Conservation (phyloP, 805 yeast genomes). For the Yarrowia yakushimensis region DNA sequence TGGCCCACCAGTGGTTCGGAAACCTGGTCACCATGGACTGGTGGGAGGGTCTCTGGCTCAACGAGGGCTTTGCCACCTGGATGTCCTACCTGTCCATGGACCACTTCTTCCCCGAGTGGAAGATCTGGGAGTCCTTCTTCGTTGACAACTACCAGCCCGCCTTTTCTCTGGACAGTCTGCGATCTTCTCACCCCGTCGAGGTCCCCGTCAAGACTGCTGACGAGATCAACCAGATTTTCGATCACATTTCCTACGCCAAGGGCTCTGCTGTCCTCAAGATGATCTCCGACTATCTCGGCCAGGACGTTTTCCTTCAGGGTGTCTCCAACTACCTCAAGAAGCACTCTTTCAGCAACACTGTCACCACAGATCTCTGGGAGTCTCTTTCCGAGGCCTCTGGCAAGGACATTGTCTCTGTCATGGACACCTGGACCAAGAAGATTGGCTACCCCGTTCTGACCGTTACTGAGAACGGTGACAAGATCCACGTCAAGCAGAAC, state of each 20-base stretch:
- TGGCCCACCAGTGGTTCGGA: conserved; percentile 92
- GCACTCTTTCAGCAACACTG: conserved; percentile 66
- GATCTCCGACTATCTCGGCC: conserved; percentile 70
- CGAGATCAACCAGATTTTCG: conserved; percentile 79
- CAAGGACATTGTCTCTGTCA: conserved; percentile 53
- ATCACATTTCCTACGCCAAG: conserved; percentile 73
- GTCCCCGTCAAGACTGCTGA: conserved; percentile 75
- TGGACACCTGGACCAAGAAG: conserved; percentile 69
- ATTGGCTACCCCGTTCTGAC: conserved; percentile 70
- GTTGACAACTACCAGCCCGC: conserved; percentile 74
- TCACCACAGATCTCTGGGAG: conserved; percentile 69
- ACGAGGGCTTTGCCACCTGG: conserved; percentile 89
- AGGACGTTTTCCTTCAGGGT: conserved; percentile 65
- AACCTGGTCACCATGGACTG: conserved; percentile 86
- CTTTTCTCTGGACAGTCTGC: conserved; percentile 67
- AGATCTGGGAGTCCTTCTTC: conserved; percentile 73
- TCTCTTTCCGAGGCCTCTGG: conserved; percentile 62
- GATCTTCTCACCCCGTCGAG: conserved; percentile 72
- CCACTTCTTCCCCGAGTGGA: conserved; percentile 75
- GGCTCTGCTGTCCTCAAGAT: conserved; percentile 77
- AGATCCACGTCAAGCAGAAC: conserved; percentile 49
- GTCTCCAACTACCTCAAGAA: conserved; percentile 64
- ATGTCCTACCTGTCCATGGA: conserved; percentile 71
- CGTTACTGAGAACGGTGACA: conserved; percentile 44
- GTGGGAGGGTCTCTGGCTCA: conserved; percentile 92